Evolutionary conservation across 768 basidiomycete species (phyloP), one percentile per base, ranked within the genome.

Genomic region (Boletus rubroflammeus): DNA sequence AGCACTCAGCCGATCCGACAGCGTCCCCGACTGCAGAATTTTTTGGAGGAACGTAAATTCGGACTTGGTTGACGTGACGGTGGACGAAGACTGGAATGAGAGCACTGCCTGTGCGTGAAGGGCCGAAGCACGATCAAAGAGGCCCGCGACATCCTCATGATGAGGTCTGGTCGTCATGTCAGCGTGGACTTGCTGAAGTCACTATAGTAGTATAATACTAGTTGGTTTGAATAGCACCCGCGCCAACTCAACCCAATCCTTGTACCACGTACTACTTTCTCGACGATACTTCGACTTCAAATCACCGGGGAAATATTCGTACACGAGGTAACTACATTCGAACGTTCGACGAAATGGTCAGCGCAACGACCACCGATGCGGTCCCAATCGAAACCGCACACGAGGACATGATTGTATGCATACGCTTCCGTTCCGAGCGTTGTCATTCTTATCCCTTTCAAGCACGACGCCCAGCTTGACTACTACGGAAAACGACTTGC

Each of bases 391-490:
- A 99, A 73, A 98, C 96, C 1, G 85, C 88, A 15, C 96, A 99
- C 70, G 93, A 96, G 72, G 97, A 98, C 73, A 97, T 98, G 93
- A 98, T 98, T 61, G 96, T 97, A 72, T 75, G 53, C 32, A 29
- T 28, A 13, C 25, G 19, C 42, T 28, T 9, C 14, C 2, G 9
- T 35, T 26, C 3, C 7, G 10, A 6, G 23, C 14, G 19, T 23
- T 34, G 15, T 28, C 44, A 21, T 32, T 52, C 42, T 23, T 32
- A 6, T 49, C n/a, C 28, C 26, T 34, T 31, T 8, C 35, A 63
- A 97, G 95, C 96, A 98, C 70, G 97, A 99, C 69, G 95, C 96
- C 19, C 97, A 98, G 65, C 76, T 99, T 19, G 96, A 99, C 74
- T 98, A 97, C 78, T 97, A 97, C 63, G 95, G 94, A 32, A 93